Evolutionary conservation across 2,329 filamentous ascomycete species (phyloP), one percentile per base, ranked within the genome.

Genomic region (Gyromitra esculenta): DNA sequence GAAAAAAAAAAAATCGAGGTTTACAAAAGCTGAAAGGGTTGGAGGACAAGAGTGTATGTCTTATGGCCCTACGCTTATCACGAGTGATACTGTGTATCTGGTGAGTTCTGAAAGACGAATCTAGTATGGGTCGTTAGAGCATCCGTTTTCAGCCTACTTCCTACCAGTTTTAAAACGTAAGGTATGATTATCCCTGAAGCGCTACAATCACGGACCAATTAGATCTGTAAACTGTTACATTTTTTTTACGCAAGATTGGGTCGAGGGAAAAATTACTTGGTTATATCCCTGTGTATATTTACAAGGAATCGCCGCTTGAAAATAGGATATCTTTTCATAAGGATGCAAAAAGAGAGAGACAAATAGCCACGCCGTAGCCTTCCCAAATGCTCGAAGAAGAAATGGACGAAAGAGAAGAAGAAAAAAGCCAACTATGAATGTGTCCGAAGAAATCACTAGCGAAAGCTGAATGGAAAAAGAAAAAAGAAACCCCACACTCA

Each of bases 401-500:
- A 21, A 21, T 21, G 18, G 18, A 21, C 18, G 1, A 21, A 21
- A 21, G 18, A 21, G 25, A 41, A 64, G 15, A 35, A n/a, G 21
- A 25, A 39, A 31, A 54, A 77, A 31, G 52, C 54, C 1, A 50
- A 59, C 31, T 25, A 43, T 25, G 25, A 25, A 45, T 41, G 57
- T 8, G 21, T 62, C n/a, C 6, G 39, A 37, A 35, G 57, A 31
- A 31, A 48, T 39, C 41, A 21, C 54, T 7, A 31, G 37, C 2
- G 13, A 50, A 48, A 57, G 63, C 45, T 4, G 45, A 43, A 54
- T 75, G 45, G 18, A 31, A 71, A 54, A 71, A 25, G 15, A 13
- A 57, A 76, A 66, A 25, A 13, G 25, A 60, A 57, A 65, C 35
- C 50, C 37, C 43, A 37, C 52, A 59, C 31, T 48, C 21, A 71